Evolutionary conservation across 441 rosid genomes (phyloP).

Genomic region (Bruguiera hainesii): DNA sequence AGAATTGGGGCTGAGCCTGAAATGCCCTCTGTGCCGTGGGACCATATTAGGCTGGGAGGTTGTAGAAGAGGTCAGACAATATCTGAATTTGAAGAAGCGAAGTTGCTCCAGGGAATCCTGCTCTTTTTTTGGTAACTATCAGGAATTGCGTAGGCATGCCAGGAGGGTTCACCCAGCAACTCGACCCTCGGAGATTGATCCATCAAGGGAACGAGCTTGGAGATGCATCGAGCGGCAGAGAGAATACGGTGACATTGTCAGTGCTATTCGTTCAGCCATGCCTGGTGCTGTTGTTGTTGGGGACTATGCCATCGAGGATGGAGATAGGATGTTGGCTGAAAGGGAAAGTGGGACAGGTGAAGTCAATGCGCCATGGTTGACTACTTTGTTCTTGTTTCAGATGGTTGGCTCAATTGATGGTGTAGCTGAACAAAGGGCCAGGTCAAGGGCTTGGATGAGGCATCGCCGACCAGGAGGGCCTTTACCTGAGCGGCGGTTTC

Average conservation of each 20-base stretch:
- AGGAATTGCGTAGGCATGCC: conserved; percentile 86
- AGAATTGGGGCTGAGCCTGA: conserved; percentile 32
- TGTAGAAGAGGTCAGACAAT: conserved; percentile 62
- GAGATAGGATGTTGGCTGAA: conserved; percentile 59
- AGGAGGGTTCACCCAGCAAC: conserved; percentile 73
- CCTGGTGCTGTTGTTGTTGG: conserved; percentile 95
- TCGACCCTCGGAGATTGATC: conserved; percentile 85
- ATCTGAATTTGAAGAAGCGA: conserved; percentile 73
- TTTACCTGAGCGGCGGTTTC: conserved; percentile 59
- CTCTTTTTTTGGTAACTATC: conserved; percentile 62
- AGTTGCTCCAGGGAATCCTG: conserved; percentile 88
- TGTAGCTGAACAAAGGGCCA: conserved; percentile 56
- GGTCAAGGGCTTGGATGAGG: conserved; percentile 81
- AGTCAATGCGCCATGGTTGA: conserved; percentile 56
- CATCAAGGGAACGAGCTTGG: conserved; percentile 85
- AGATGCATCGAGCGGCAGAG: conserved; percentile 93
- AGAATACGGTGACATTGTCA: conserved; percentile 83
- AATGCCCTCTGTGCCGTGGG: conserved; percentile 93
- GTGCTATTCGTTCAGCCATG: conserved; percentile 83
- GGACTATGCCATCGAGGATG: conserved; percentile 86
- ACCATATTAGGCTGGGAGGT: conserved; percentile 72
- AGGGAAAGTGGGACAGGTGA: conserved; percentile 52
- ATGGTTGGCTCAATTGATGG: conserved; percentile 74
- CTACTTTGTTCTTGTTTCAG: conserved; percentile 73
- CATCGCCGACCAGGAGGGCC: conserved; percentile 53